Base-by-base conservation (phyloP, 305 asterid genomes). In the Caryopteris hybrid region DNA sequence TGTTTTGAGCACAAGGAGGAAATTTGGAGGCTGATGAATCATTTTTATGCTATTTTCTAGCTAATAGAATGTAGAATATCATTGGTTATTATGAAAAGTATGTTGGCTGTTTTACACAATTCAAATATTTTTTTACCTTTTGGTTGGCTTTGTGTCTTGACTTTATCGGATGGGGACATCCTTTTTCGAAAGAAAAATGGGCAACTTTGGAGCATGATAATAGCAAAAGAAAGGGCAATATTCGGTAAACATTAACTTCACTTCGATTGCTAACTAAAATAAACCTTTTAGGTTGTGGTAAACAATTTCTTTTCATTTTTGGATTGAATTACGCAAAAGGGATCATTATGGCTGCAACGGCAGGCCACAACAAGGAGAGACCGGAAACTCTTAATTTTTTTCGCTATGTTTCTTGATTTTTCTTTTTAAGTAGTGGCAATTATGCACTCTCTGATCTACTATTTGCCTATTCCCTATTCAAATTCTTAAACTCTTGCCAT, bases 391-490 rank as follows among this genome's bases (percentile, higher is more conserved):
- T 12, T n/a, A n/a, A 5, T 3, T 16, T 67, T 53, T 17, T 52
- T 51, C 18, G 56, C 18, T 34, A 16, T 17, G 27, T 54, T 61
- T 68, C 74, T 61, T 68, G 70, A 60, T 41, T 41, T 55, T 70
- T 50, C 22, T n/a, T 36, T 25, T 8, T 17, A 18, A 31, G 43
- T 23, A 22, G 50, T 48, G 58, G 20, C 41, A 46, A 8, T 34
- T 16, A 10, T 2, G 31, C 20, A 22, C 16, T 2, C 38, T 14
- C 48, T 29, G 45, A 38, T 62, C 47, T 39, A 47, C 7, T 5
- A 17, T 48, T 34, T 29, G 46, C 23, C 34, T 11, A 17, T 8
- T 36, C 3, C 31, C 2, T 38, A 5, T 11, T 8, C 0, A 2
- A 3, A 4, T 58, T 73, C 33, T 66, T 14, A 34, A 66, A 62